These are phyloP conservation scores for Biscogniauxia mediterranea DNA, from an alignment of 2,329 filamentous ascomycete genomes.

Conservation along the genomic window DNA sequence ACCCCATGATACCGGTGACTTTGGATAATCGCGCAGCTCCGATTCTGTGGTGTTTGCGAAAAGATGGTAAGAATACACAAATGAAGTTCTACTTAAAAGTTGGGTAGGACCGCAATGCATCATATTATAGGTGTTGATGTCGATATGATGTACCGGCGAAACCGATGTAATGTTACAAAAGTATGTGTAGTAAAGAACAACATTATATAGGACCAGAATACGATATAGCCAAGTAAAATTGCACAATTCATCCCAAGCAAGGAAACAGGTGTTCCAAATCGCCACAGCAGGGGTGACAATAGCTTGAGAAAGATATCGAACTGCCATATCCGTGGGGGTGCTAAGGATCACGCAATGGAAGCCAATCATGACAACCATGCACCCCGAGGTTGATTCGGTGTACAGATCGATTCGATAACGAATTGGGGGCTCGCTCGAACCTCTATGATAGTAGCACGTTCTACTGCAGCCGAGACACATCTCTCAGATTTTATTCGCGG, in stretches of 20 bases:
- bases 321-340: slow-evolving; percentile 18
- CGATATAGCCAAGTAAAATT: background rate
- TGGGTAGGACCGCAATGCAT: background rate
- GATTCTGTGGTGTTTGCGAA: background rate
- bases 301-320: slow-evolving; percentile 4
- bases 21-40: background rate
- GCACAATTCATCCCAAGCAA: background rate
- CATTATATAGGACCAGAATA: background rate
- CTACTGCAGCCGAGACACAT: too few species aligned
- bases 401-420: too few species aligned
- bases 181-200: background rate
- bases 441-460: too few species aligned
- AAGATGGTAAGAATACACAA: too few species aligned
- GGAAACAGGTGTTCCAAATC: background rate
- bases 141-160: background rate
- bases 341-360: slow-evolving; percentile 23
- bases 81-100: background rate
- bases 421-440: too few species aligned
- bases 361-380: slow-evolving; percentile 17
- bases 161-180: background rate
- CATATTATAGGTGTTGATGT: background rate
- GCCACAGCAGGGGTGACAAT: slow-evolving; percentile 1
- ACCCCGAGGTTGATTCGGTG: background rate
- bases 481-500: too few species aligned
- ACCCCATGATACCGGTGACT: slow-evolving; percentile 15